Percentiles rank a stretch among this genome's conserved stretches.
These are phyloP conservation scores for Ceratocystis variospora DNA, from an alignment of 2,329 filamentous ascomycete genomes.

Conservation along the genomic window DNA sequence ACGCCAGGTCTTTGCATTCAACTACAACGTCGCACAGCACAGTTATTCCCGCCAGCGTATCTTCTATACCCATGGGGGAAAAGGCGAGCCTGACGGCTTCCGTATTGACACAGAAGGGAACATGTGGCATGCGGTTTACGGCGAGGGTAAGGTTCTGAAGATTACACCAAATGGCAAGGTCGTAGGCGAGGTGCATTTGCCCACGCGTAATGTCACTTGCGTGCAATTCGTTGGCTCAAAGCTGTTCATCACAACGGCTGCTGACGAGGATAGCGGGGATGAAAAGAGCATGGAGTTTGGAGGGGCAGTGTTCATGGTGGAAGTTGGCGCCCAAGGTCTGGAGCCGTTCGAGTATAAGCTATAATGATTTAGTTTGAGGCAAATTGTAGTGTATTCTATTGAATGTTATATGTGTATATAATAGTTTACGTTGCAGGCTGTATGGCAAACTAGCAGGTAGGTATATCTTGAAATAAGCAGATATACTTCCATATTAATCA, in stretches of 20 bases:
- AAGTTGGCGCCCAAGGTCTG: conserved; percentile 58
- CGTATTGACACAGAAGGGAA: conserved; percentile 72
- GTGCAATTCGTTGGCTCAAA: conserved; percentile 61
- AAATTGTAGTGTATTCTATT: conserved; percentile 12
- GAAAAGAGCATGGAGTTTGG: conserved; percentile 46
- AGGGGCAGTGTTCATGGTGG: conserved; percentile 60
- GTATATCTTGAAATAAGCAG: neutral
- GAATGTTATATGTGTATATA: conserved; percentile 8
- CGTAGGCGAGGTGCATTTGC: conserved; percentile 59
- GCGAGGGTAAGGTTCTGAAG: conserved; percentile 59
- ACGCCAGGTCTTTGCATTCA: conserved; percentile 56
- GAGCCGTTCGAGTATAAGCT: conserved; percentile 51
- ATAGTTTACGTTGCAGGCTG: neutral
- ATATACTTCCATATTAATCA: neutral
- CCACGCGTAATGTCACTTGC: conserved; percentile 70
- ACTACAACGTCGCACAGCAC: conserved; percentile 54
- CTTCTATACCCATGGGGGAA: conserved; percentile 57
- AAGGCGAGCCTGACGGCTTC: conserved; percentile 64
- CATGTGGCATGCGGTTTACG: conserved; percentile 80
- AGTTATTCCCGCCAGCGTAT: conserved; percentile 53
- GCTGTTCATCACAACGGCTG: conserved; percentile 67
- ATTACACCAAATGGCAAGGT: conserved; percentile 57
- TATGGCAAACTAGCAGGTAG: neutral
- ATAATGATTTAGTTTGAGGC: conserved; percentile 11
- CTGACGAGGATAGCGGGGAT: conserved; percentile 49